A percentile compares a stretch with the other conserved stretches of the same genome.
Conservation (phyloP, 2,329 filamentous ascomycete species). For the Emergomyces orientalis region DNA sequence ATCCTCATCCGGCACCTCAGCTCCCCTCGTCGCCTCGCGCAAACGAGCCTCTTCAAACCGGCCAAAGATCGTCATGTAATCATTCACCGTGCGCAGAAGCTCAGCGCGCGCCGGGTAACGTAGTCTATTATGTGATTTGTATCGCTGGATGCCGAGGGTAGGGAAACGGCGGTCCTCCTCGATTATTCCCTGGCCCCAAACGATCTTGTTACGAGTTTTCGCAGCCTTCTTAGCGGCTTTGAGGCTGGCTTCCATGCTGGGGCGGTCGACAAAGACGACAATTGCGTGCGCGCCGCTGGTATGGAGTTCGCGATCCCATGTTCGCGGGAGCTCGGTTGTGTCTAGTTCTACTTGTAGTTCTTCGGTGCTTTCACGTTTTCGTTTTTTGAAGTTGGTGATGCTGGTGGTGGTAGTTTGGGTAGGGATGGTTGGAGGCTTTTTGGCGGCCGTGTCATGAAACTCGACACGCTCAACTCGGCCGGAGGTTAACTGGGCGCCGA, state of each 20-base stretch:
- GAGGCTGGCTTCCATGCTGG: constrained; percentile 64
- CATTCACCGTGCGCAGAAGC: constrained; percentile 68
- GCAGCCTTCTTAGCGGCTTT: constrained; percentile 61
- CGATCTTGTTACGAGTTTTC: constrained; percentile 39
- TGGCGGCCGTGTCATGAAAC: constrained; percentile 52
- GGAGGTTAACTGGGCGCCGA: constrained; percentile 63
- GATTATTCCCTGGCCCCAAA: constrained; percentile 57
- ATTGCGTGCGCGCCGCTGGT: constrained; percentile 70
- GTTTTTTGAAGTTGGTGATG: constrained; percentile 44
- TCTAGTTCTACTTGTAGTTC: constrained; percentile 48
- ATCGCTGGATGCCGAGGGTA: constrained; percentile 43
- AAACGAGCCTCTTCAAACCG: constrained; percentile 58
- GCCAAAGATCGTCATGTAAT: constrained; percentile 72
- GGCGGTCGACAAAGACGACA: constrained; percentile 72
- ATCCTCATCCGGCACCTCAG: constrained; percentile 82
- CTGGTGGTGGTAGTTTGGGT: constrained; percentile 13
- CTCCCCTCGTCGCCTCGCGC: constrained; percentile 51
- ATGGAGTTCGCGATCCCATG: constrained; percentile 64
- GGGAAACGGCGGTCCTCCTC: constrained; percentile 46
- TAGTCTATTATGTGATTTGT: constrained; percentile 59
- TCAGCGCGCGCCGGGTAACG: constrained; percentile 58
- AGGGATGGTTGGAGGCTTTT: constrained; percentile 20
- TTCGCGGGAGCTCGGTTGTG: constrained; percentile 55
- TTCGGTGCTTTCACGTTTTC: constrained; percentile 43
- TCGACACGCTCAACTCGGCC: constrained; percentile 67